phyloP scores from a whole-genome alignment of 495 filamentous ascomycete species.

The Annulohypoxylon maeteangense region DNA sequence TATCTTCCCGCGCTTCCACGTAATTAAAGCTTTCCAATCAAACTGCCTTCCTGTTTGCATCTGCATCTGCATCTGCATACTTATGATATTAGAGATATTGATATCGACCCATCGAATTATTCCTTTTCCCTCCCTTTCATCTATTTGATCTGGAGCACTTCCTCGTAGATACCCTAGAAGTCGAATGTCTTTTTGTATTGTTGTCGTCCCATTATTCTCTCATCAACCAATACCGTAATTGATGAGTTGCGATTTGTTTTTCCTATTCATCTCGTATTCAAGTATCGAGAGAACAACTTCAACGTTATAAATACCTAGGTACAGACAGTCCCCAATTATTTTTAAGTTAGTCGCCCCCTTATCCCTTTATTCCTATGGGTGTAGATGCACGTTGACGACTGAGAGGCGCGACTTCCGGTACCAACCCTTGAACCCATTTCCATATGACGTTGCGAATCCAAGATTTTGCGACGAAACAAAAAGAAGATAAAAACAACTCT shows the following conservation, averaged over 20 bases:
- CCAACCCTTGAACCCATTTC: neutral
- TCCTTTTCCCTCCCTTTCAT: no score
- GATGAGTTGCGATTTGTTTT: neutral
- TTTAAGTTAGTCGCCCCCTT: neutral
- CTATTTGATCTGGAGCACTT: neutral
- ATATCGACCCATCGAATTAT: neutral
- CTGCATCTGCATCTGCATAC: neutral
- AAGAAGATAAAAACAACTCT: conserved; percentile 8
- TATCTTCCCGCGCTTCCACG: neutral
- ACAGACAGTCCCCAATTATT: neutral
- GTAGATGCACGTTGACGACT: conserved; percentile 30
- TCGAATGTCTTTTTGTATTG: neutral
- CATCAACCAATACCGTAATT: neutral
- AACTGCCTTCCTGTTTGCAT: neutral
- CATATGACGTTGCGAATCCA: conserved; percentile 34
- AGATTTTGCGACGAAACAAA: conserved; percentile 28
- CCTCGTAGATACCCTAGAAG: neutral
- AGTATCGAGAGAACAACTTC: neutral
- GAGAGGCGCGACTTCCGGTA: conserved; percentile 23
- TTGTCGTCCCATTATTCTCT: neutral
- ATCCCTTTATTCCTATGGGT: neutral
- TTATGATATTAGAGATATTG: neutral
- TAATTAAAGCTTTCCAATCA: neutral
- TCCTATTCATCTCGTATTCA: conserved; percentile 7
- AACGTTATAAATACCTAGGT: neutral